Evolutionary conservation across 331 rosid genomes (phyloP).

Genomic region (Erythrophleum ivorense): DNA sequence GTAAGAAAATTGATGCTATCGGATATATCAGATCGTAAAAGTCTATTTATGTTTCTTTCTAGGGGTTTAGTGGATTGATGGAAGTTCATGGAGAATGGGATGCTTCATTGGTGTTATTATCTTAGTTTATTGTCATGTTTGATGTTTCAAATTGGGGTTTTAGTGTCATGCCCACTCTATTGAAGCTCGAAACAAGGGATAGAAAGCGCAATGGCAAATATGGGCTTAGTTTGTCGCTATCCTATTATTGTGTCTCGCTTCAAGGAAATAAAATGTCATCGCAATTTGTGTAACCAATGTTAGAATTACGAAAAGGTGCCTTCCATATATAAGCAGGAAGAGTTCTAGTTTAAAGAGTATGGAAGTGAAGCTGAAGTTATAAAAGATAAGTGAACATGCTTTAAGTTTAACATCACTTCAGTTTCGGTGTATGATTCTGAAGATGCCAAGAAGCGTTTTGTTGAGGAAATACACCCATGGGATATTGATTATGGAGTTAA

Average conservation of each 20-base stretch:
- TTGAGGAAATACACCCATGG: too few species aligned
- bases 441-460: too few species aligned
- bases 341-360: conserved; percentile 59
- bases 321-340: conserved; percentile 57
- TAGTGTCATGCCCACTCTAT: too few species aligned
- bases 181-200: too few species aligned
- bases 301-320: conserved; percentile 67
- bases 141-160: conserved; percentile 61
- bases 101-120: conserved; percentile 55
- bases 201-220: too few species aligned
- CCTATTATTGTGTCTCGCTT: conserved; percentile 58
- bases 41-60: conserved; percentile 54
- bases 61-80: conserved; percentile 48
- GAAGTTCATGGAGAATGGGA: conserved; percentile 54
- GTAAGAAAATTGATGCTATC: conserved; percentile 49
- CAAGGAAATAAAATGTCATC: conserved; percentile 58
- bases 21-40: conserved; percentile 52
- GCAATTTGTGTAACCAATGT: conserved; percentile 60
- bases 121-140: conserved; percentile 57
- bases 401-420: neutral
- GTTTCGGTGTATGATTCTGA: too few species aligned
- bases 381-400: conserved; percentile 61
- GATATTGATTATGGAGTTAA: too few species aligned
- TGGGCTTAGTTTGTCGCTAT: conserved; percentile 61
- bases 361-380: conserved; percentile 56